phyloP scores from a whole-genome alignment of 2,329 filamentous ascomycete genomes.

The Dactylonectria macrodidyma region DNA sequence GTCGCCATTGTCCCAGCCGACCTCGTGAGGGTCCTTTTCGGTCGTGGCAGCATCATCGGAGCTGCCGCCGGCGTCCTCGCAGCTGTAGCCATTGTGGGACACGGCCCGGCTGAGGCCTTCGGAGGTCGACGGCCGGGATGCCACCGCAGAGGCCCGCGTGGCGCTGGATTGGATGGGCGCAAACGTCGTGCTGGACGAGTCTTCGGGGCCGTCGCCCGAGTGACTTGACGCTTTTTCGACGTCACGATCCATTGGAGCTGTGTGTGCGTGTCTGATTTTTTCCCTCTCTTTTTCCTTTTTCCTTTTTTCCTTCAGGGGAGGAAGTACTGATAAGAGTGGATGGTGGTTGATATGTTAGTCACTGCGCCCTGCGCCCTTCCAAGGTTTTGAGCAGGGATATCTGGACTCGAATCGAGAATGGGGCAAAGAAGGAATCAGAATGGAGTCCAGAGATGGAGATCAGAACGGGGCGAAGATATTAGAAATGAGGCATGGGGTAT shows the following conservation, averaged over 20 bases:
- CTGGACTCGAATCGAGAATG: background rate
- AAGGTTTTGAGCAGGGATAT: background rate
- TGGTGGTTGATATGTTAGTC: background rate
- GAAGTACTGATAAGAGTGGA: background rate
- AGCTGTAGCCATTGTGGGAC: constrained; percentile 63
- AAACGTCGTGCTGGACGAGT: constrained; percentile 31
- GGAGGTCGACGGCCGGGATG: constrained; percentile 30
- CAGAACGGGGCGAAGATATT: background rate
- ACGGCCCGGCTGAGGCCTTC: constrained; percentile 46
- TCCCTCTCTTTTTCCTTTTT: background rate
- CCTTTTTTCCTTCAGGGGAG: background rate
- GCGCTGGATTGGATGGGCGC: constrained; percentile 31
- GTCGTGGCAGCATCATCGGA: constrained; percentile 22
- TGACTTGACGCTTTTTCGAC: constrained; percentile 43
- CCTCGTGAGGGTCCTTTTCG: constrained; percentile 72
- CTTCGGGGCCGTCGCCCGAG: constrained; percentile 22
- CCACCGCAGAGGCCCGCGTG: constrained; percentile 19
- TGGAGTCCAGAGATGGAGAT: background rate
- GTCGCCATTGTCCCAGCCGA: constrained; percentile 81
- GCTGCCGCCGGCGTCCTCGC: constrained; percentile 50
- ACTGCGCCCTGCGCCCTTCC: background rate
- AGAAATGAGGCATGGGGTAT: background rate
- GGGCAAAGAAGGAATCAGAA: background rate
- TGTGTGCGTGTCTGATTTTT: background rate
- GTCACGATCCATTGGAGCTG: constrained; percentile 42